Base-by-base conservation (phyloP, 331 rosid species). In the Saraca asoca region DNA sequence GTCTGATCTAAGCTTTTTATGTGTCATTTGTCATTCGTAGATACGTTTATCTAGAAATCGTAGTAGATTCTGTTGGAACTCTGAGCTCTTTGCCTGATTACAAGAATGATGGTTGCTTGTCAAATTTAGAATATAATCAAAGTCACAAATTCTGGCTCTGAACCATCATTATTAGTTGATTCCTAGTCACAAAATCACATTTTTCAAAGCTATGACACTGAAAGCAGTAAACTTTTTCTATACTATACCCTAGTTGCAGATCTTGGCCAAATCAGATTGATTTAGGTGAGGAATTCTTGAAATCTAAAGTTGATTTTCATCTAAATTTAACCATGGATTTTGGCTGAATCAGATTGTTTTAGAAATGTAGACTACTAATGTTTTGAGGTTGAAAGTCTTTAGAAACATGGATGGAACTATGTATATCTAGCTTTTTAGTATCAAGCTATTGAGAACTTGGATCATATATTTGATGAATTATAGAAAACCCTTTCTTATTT, bases 241-340 rank as follows among this genome's bases (percentile, higher is more conserved):
- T 77, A 15, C 19, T 58, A 33, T 1, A 18, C 9, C 51, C 46
- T 17, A 64, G n/a, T 39, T 17, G 67, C 53, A 31, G 72, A 60
- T 44, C 62, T 58, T 74, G n/a, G 71, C 41, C 16, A 70, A 64
- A 78, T 84, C 83, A 12, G 59, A 73, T 75, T 74, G 33, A 54
- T 60, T 58, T 66, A 81, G 96, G 96, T 89, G 81, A 82, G 74
- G 66, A 83, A 67, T 48, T 19, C 57, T 12, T 61, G 69, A 78
- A 88, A 78, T 86, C 37, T 3, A 62, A 68, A 68, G 70, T 34
- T 43, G 59, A 70, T 15, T 72, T 37, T 53, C 65, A 31, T 33
- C 7, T 31, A 54, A 66, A 54, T 42, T 34, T 17, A 65, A 58
- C 51, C 24, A 48, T 3, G 15, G 66, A 45, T 45, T 44, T 35